Conservation (phyloP, 331 rosid species). For the Saraca asoca region DNA sequence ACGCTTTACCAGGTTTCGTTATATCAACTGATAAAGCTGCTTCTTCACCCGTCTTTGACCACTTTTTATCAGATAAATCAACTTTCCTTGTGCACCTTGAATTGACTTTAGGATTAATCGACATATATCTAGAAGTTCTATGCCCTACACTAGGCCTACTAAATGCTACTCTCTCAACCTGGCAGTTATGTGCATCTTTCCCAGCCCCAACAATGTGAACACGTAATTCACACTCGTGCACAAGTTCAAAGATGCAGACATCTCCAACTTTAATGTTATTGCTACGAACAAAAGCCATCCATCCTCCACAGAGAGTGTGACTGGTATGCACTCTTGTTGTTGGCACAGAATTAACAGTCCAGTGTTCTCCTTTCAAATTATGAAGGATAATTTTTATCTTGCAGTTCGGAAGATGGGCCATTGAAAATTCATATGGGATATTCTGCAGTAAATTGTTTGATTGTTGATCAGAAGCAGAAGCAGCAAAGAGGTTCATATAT, state of each 20-base stretch:
- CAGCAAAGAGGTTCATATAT: constrained; percentile 1
- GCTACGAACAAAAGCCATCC: constrained; percentile 95
- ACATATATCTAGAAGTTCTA: constrained; percentile 47
- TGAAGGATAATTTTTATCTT: constrained; percentile 79
- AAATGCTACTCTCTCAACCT: constrained; percentile 50
- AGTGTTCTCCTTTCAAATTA: constrained; percentile 78
- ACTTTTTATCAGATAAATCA: constrained; percentile 54
- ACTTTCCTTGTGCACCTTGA: constrained; percentile 51
- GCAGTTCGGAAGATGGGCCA: constrained; percentile 86
- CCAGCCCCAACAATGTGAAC: constrained; percentile 65
- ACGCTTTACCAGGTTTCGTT: constrained; percentile 56
- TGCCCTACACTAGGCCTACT: constrained; percentile 48
- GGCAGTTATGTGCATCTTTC: constrained; percentile 57
- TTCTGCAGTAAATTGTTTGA: constrained; percentile 60
- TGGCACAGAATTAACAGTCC: constrained; percentile 96
- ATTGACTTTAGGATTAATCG: constrained; percentile 53
- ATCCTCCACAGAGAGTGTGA: constrained; percentile 96
- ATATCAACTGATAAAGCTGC: constrained; percentile 51
- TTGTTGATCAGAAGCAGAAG: constrained; percentile 23
- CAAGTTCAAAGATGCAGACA: constrained; percentile 82
- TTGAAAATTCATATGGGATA: constrained; percentile 83
- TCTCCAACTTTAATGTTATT: constrained; percentile 81
- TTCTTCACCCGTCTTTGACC: constrained; percentile 55
- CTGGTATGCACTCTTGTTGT: constrained; percentile 87
- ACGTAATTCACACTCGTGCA: constrained; percentile 75